Evolutionary conservation across 148 eudicot species (phyloP).

Genomic region (Cornus controversa): DNA sequence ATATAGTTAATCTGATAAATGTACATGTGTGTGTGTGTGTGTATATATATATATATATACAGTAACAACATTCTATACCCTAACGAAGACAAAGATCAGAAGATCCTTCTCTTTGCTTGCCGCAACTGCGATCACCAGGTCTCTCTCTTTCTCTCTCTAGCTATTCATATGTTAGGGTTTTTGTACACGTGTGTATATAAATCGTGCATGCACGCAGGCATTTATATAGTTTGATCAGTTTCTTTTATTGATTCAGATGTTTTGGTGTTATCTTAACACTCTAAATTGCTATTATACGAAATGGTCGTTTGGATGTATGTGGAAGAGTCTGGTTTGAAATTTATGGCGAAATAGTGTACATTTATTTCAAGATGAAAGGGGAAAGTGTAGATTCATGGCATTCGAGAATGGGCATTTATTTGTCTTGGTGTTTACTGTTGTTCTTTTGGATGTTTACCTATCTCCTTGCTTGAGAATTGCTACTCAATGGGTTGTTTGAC

Average conservation of each 20-base stretch:
- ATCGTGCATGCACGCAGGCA: no score
- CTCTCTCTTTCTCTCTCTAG: neutral
- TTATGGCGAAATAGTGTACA: neutral
- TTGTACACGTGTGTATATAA: neutral
- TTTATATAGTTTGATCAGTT: neutral
- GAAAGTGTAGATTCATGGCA: neutral
- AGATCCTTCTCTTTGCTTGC: conserved; percentile 90
- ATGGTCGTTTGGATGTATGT: neutral
- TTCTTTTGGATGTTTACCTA: neutral
- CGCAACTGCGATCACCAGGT: conserved; percentile 97
- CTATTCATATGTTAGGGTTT: conserved; percentile 11
- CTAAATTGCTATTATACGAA: neutral
- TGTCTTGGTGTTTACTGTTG: neutral
- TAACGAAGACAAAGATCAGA: conserved; percentile 80
- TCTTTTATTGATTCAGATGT: neutral
- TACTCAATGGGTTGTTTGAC: neutral
- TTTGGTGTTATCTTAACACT: neutral
- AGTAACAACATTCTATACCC: conserved; percentile 96
- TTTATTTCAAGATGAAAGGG: neutral
- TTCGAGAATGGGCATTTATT: neutral
- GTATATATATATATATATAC: neutral
- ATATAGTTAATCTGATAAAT: neutral
- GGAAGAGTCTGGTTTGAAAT: neutral
- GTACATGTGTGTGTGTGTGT: no score
- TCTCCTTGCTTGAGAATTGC: neutral